Evolutionary conservation across 2,329 filamentous ascomycete genomes (phyloP).

Genomic region (Venturia oleaginea): DNA sequence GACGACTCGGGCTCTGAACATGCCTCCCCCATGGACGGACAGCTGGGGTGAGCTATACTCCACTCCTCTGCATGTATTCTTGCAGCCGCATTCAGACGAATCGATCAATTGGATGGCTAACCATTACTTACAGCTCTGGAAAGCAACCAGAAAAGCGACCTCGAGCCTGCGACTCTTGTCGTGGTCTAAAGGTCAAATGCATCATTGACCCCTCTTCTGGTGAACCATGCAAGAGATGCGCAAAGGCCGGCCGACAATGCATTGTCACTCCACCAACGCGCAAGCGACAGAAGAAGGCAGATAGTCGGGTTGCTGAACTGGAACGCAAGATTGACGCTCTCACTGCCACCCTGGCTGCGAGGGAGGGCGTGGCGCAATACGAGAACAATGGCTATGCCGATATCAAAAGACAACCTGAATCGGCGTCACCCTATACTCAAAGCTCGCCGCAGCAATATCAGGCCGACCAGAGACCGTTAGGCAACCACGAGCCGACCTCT

Average conservation of each 20-base stretch:
- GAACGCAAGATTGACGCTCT: slow-evolving; percentile 89
- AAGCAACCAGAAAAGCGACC: slow-evolving; percentile 44
- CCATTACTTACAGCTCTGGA: background rate
- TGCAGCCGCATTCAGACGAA: background rate
- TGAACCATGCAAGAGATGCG: slow-evolving; percentile 64
- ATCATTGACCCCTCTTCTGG: slow-evolving; percentile 26
- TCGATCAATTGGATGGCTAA: background rate
- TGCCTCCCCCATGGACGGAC: background rate
- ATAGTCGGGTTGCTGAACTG: slow-evolving; percentile 78
- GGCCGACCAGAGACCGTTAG: slow-evolving; percentile 8
- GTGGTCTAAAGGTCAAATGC: slow-evolving; percentile 49
- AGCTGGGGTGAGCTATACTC: slow-evolving; percentile 3
- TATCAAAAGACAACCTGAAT: slow-evolving; percentile 1
- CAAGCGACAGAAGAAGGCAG: slow-evolving; percentile 86
- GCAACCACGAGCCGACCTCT: background rate
- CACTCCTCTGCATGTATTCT: background rate
- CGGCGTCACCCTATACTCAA: slow-evolving; percentile 8
- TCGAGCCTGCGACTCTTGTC: slow-evolving; percentile 67
- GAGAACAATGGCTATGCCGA: background rate
- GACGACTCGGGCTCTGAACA: slow-evolving; percentile 2
- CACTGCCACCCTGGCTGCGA: slow-evolving; percentile 58
- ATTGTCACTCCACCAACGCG: slow-evolving; percentile 65
- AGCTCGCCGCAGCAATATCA: slow-evolving; percentile 8
- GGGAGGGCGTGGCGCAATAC: slow-evolving; percentile 7
- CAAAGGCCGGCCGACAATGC: slow-evolving; percentile 69